A percentile compares a stretch with the other conserved stretches of the same genome.
Evolutionary conservation across 371 early-diverging fungal genomes (phyloP).

Genomic region (Circinella minor): DNA sequence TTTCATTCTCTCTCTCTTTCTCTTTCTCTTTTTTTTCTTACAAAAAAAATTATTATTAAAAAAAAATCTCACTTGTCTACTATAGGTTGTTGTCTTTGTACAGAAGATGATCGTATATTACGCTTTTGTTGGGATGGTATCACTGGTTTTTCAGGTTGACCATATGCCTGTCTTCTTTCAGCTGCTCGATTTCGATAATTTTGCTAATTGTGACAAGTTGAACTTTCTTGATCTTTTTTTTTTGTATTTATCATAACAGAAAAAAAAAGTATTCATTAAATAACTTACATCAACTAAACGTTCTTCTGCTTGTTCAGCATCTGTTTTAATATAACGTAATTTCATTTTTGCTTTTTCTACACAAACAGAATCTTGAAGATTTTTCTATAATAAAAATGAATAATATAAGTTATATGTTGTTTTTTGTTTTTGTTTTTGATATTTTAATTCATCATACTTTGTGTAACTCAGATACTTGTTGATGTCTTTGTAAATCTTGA

Average conservation of each 20-base stretch:
- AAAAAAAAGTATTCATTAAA: no score
- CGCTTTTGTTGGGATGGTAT: neutral
- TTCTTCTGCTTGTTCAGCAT: constrained; percentile 29
- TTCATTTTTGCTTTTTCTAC: constrained; percentile 41
- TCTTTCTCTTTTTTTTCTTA: neutral
- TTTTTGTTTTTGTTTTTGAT: neutral
- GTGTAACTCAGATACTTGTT: constrained; percentile 68
- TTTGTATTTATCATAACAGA: constrained; percentile 13
- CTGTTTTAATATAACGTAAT: constrained; percentile 24
- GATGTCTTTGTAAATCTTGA: constrained; percentile 64
- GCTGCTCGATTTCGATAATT: constrained; percentile 73
- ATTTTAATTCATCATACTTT: constrained; percentile 52
- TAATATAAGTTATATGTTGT: neutral
- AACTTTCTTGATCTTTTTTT: neutral
- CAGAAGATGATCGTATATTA: neutral
- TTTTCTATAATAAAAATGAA: constrained; percentile 32
- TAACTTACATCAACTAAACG: constrained; percentile 32
- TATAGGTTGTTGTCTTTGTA: neutral
- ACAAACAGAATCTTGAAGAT: constrained; percentile 35
- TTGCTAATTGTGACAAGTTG: constrained; percentile 22
- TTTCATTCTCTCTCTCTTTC: neutral
- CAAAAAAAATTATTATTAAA: neutral
- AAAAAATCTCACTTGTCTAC: constrained; percentile 1
- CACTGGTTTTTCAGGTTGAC: constrained; percentile 45
- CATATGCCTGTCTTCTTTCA: constrained; percentile 69